Evolutionary conservation across 139 green algal species (phyloP).

Genomic region (Closterium sp.): DNA sequence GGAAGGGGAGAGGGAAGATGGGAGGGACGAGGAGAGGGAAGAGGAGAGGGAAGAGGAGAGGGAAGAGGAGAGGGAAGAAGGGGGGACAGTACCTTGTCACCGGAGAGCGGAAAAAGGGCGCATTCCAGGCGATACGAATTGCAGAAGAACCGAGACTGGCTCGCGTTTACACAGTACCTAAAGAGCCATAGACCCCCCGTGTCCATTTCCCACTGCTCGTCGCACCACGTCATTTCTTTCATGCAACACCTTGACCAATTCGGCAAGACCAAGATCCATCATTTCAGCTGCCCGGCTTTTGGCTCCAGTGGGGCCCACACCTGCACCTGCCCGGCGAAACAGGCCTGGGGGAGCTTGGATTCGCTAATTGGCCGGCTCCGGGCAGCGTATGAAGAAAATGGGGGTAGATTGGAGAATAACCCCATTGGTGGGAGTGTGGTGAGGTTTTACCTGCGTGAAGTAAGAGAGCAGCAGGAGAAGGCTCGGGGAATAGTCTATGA

Average conservation of each 20-base stretch:
- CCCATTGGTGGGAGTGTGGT: not conserved
- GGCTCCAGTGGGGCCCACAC: not conserved
- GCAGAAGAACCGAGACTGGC: constrained; percentile 21
- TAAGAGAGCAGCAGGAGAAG: constrained; percentile 7
- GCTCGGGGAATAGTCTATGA: constrained; percentile 6
- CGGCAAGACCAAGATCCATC: constrained; percentile 27
- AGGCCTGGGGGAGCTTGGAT: constrained; percentile 16
- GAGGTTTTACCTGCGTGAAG: not conserved
- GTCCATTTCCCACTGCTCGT: not conserved
- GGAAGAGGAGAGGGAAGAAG: not conserved
- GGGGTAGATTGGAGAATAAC: constrained; percentile 3
- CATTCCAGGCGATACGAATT: constrained; percentile 13
- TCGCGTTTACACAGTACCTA: constrained; percentile 18
- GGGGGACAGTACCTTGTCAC: not conserved
- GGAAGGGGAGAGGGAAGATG: no score
- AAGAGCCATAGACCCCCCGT: constrained; percentile 22
- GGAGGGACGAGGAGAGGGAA: no score
- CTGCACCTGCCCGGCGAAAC: constrained; percentile 10
- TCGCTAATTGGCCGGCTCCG: constrained; percentile 7
- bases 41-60: not conserved
- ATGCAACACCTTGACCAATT: constrained; percentile 24
- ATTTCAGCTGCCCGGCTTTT: constrained; percentile 2
- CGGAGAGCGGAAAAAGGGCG: not conserved
- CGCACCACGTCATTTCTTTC: constrained; percentile 18
- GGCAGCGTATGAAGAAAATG: constrained; percentile 29